Conservation (phyloP, 768 basidiomycete genomes). For the Boletus tomentosulus region DNA sequence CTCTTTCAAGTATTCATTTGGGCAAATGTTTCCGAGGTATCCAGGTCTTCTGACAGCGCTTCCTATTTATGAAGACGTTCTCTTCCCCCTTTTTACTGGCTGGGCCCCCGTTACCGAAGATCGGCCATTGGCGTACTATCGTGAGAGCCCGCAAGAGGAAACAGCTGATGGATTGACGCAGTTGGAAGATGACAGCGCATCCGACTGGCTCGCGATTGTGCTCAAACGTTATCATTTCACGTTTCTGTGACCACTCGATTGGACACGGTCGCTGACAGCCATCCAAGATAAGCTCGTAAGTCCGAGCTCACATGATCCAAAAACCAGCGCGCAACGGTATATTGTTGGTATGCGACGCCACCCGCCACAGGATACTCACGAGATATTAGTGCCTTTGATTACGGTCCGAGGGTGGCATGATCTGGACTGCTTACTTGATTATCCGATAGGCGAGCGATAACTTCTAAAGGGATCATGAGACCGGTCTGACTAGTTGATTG, state of each 20-base stretch:
- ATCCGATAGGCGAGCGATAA: constrained; percentile 8
- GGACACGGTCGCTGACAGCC: neutral
- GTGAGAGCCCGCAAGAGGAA: neutral
- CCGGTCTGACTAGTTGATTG: neutral
- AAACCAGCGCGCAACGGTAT: neutral
- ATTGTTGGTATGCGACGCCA: neutral
- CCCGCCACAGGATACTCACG: neutral
- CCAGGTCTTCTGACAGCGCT: neutral
- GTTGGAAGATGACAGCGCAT: constrained; percentile 1
- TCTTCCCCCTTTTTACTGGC: neutral
- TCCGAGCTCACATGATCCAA: neutral
- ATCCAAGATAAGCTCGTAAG: neutral
- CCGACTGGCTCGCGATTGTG: constrained; percentile 3
- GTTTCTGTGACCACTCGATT: neutral
- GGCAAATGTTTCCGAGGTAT: neutral
- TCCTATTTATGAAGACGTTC: constrained; percentile 1
- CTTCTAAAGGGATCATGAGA: neutral
- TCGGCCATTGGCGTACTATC: neutral
- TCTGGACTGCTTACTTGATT: constrained; percentile 8
- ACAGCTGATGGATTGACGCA: neutral
- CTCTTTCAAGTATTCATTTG: neutral
- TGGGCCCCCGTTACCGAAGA: constrained; percentile 2
- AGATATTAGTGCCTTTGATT: constrained; percentile 2
- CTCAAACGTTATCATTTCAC: neutral
- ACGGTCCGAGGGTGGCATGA: neutral